These are phyloP conservation scores for Rhododendron ferrugineum DNA, from an alignment of 148 eudicot species.

Conservation along the genomic window DNA sequence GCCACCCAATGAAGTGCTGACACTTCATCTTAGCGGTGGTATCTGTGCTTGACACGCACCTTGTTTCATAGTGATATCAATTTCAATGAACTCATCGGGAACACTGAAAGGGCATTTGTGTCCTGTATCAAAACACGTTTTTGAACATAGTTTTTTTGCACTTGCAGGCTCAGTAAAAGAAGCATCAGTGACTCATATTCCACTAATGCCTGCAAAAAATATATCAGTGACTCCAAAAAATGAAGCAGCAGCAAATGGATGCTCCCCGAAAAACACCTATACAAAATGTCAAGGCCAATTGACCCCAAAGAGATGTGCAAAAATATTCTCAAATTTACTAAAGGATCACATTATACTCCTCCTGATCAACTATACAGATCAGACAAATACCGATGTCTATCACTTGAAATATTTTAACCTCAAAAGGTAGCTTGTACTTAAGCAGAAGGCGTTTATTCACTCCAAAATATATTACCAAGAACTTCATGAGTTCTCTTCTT, in stretches of 20 bases:
- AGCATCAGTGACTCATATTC: slow-evolving; percentile 29
- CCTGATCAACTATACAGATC: background rate
- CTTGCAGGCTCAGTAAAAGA: background rate
- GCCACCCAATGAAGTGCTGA: background rate
- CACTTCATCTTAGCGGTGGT: background rate
- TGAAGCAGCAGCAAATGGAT: background rate
- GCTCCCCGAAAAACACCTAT: background rate
- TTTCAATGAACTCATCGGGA: background rate
- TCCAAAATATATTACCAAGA: background rate
- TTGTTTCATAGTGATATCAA: background rate
- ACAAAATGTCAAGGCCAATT: background rate
- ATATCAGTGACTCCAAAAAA: slow-evolving; percentile 9
- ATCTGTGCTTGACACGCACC: background rate
- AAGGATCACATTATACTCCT: background rate
- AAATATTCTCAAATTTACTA: background rate
- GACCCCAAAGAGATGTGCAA: background rate
- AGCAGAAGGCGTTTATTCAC: background rate
- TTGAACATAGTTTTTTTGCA: background rate
- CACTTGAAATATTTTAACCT: background rate
- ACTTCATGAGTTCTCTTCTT: background rate
- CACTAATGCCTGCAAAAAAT: slow-evolving; percentile 31
- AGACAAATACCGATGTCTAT: background rate
- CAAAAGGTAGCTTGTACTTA: background rate
- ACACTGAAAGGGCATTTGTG: background rate
- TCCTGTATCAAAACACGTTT: background rate